Conservation (phyloP, 192 early-diverging fungal genomes). For the Helicostylum pulchrum region DNA sequence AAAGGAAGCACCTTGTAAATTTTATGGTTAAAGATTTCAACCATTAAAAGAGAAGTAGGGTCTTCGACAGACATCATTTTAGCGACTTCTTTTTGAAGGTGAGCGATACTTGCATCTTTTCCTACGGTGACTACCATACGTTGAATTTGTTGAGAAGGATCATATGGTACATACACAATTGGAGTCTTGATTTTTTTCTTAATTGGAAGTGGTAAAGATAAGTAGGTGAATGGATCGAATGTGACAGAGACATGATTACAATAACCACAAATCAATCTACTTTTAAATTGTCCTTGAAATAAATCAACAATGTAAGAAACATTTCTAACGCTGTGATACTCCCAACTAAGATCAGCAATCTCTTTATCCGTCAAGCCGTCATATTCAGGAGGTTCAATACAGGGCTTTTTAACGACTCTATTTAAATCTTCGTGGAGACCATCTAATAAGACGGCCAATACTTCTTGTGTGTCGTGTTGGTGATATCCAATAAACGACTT, state of each 20-base stretch:
- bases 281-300: slow-evolving; percentile 43
- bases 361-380: slow-evolving; percentile 61
- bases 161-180: slow-evolving; percentile 52
- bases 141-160: slow-evolving; percentile 36
- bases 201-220: slow-evolving; percentile 73
- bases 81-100: slow-evolving; percentile 59
- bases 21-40: slow-evolving; percentile 51
- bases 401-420: slow-evolving; percentile 74
- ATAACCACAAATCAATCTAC: slow-evolving; percentile 48
- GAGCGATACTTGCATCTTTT: slow-evolving; percentile 60
- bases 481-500: slow-evolving; percentile 66
- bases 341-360: slow-evolving; percentile 72
- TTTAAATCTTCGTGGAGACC: slow-evolving; percentile 88
- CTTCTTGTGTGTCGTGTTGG: slow-evolving; percentile 86
- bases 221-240: slow-evolving; percentile 82
- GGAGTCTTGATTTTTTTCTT: slow-evolving; percentile 51
- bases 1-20: slow-evolving; percentile 56
- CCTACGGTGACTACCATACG: slow-evolving; percentile 54
- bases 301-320: slow-evolving; percentile 66
- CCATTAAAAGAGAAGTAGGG: slow-evolving; percentile 37
- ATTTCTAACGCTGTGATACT: slow-evolving; percentile 69
- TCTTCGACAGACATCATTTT: slow-evolving; percentile 47
- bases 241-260: slow-evolving; percentile 73
- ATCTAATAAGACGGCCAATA: slow-evolving; percentile 76
- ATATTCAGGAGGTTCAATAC: slow-evolving; percentile 76